A percentile compares a stretch with the other conserved stretches of the same genome.
Evolutionary conservation across 257 asterid species (phyloP).

Genomic region (Solanum raphanifolium): DNA sequence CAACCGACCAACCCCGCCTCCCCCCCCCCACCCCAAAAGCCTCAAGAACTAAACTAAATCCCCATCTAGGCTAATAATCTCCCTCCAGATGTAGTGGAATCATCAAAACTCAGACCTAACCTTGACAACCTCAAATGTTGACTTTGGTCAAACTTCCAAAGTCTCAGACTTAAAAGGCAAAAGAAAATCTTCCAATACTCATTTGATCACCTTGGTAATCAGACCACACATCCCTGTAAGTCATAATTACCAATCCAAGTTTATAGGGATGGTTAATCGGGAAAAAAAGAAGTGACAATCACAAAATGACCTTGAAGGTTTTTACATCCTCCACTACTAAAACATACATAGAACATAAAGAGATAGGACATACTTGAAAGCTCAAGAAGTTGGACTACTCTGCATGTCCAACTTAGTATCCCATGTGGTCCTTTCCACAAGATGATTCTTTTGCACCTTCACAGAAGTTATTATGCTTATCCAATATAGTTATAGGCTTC

Average conservation of each 20-base stretch:
- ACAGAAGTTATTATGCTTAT: background rate
- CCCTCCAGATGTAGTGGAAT: background rate
- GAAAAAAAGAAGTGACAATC: background rate
- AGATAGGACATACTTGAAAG: background rate
- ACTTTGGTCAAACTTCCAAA: background rate
- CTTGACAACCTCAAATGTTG: background rate
- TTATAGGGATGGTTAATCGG: background rate
- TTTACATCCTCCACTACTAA: background rate
- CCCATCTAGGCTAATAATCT: background rate
- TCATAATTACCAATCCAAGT: background rate
- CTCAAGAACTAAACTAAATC: background rate
- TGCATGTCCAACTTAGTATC: background rate
- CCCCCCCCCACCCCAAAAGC: rapidly evolving
- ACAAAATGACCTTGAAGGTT: background rate
- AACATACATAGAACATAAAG: background rate
- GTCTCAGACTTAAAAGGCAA: background rate
- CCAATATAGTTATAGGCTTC: background rate
- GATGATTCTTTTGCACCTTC: background rate
- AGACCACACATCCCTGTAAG: background rate
- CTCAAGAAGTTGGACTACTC: background rate
- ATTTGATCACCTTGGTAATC: background rate
- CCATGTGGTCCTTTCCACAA: background rate
- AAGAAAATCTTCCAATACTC: background rate
- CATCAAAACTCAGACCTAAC: background rate
- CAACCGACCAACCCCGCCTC: background rate